Evolutionary conservation across 176 grass and related monocot genomes (phyloP).

Genomic region (Zea mays): Zm-B73-REFERENCE-NAM-5.0 NC_050105.1:68465001-68465500

Average conservation of each 20-base stretch:
- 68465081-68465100: conserved; percentile 27
- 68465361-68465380: too few relatives aligned
- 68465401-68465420: too few relatives aligned
- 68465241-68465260: background rate
- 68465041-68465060: background rate
- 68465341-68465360: too few relatives aligned
- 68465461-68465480: too few relatives aligned
- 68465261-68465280: background rate
- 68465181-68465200: conserved; percentile 12
- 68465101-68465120: background rate
- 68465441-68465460: too few relatives aligned
- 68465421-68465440: too few relatives aligned
- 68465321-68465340: too few relatives aligned
- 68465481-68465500: too few relatives aligned
- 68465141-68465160: background rate
- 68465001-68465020: conserved; percentile 33
- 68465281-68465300: too few relatives aligned
- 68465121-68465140: background rate
- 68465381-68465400: too few relatives aligned
- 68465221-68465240: background rate
- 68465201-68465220: conserved; percentile 19
- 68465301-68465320: too few relatives aligned
- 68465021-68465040: conserved; percentile 36
- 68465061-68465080: conserved; percentile 35
- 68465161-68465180: background rate